Percentiles rank a stretch among this genome's conserved stretches.
Evolutionary conservation across 305 asterid genomes (phyloP).

Genomic region (Plantago coronopus): DNA sequence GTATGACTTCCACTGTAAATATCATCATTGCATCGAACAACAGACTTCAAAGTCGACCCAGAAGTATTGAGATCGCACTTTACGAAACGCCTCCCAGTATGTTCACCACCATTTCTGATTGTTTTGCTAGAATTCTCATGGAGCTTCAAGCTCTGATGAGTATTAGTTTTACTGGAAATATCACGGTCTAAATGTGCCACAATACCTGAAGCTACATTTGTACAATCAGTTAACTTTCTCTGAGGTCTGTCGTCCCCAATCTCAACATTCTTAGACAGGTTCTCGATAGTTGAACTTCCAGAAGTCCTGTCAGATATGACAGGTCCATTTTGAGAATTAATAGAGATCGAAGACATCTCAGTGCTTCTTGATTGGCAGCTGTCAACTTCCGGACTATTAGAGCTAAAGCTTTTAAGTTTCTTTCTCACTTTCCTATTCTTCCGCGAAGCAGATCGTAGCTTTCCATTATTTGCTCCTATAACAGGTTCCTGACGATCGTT

Average conservation of each 20-base stretch:
- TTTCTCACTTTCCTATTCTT: slow-evolving; percentile 80
- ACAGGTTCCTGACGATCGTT: slow-evolving; percentile 66
- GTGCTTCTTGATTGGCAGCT: slow-evolving; percentile 42
- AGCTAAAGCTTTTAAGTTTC: slow-evolving; percentile 51
- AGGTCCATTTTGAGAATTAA: slow-evolving; percentile 39
- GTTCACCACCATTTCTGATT: slow-evolving; percentile 26
- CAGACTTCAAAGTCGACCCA: slow-evolving; percentile 36
- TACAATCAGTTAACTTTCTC: slow-evolving; percentile 27
- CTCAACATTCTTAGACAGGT: slow-evolving; percentile 29
- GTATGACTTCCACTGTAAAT: slow-evolving; percentile 32
- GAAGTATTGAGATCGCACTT: slow-evolving; percentile 31
- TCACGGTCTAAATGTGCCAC: slow-evolving; percentile 20
- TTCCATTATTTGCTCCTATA: slow-evolving; percentile 50
- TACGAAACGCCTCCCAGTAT: slow-evolving; percentile 28
- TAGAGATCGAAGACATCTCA: slow-evolving; percentile 34
- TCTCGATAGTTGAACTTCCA: slow-evolving; percentile 39
- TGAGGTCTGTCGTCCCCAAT: slow-evolving; percentile 33
- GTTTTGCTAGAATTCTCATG: slow-evolving; percentile 22
- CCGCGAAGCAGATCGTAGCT: slow-evolving; percentile 51
- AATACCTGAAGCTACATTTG: slow-evolving; percentile 25
- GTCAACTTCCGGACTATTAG: slow-evolving; percentile 42
- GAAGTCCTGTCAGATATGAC: slow-evolving; percentile 36
- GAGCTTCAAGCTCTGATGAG: slow-evolving; percentile 34
- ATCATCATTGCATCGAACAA: slow-evolving; percentile 35
- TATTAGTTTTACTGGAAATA: slow-evolving; percentile 34